phyloP scores from a whole-genome alignment of 2,329 filamentous ascomycete species.

The Clonostachys sp. region DNA sequence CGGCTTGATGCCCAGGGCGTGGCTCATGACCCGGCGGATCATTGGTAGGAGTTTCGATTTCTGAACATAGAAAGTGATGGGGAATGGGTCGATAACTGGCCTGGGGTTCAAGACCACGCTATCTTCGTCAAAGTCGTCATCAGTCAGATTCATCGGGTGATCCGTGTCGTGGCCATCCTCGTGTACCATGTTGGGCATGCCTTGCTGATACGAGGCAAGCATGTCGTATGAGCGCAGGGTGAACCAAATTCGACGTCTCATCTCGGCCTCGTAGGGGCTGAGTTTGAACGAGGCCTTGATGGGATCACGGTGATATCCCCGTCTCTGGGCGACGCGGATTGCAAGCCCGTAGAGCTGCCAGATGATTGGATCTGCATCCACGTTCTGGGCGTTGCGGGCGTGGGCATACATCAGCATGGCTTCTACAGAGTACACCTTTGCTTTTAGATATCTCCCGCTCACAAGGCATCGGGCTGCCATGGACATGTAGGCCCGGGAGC shows the following conservation, averaged over 20 bases:
- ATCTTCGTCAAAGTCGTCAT: constrained; percentile 47
- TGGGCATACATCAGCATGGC: constrained; percentile 40
- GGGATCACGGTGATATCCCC: constrained; percentile 47
- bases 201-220: constrained; percentile 45
- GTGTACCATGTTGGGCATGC: constrained; percentile 43
- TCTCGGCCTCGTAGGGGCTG: constrained; percentile 44
- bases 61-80: constrained; percentile 33
- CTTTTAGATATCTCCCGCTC: constrained; percentile 40
- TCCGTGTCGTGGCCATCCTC: constrained; percentile 40
- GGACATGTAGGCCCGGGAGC: constrained; percentile 20
- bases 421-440: constrained; percentile 39
- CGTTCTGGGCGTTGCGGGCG: constrained; percentile 31
- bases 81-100: constrained; percentile 34
- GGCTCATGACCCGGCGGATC: constrained; percentile 34
- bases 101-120: constrained; percentile 35
- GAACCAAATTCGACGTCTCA: constrained; percentile 44
- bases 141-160: constrained; percentile 38
- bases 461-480: constrained; percentile 40
- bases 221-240: constrained; percentile 41
- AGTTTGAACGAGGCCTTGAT: constrained; percentile 30
- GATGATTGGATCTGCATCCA: constrained; percentile 33
- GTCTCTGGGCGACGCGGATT: constrained; percentile 42
- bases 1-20: constrained; percentile 28
- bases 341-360: constrained; percentile 43
- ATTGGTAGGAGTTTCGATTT: constrained; percentile 38